phyloP scores from a whole-genome alignment of 2,329 filamentous ascomycete genomes.

The Tympanopsis confertula region DNA sequence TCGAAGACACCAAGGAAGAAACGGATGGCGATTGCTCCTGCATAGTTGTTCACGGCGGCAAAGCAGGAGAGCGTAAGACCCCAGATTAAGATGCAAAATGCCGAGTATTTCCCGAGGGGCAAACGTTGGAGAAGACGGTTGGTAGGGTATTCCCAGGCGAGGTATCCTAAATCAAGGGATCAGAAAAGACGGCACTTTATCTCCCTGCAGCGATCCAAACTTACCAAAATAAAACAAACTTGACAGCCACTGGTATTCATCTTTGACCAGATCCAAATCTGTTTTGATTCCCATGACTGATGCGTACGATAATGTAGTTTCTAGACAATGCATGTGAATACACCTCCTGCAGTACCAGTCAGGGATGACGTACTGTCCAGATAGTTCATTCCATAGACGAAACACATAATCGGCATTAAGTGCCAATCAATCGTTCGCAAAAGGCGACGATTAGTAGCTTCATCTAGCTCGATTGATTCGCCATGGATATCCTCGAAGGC shows the following conservation, averaged over 20 bases:
- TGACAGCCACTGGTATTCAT: neutral
- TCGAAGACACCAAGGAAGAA: slow-evolving; percentile 9
- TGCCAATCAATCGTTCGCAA: neutral
- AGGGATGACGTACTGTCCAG: neutral
- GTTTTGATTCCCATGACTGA: neutral
- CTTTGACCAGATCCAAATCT: neutral
- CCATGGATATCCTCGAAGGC: neutral
- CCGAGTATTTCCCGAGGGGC: slow-evolving; percentile 1
- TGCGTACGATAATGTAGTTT: slow-evolving; percentile 1
- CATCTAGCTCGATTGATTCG: neutral
- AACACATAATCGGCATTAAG: slow-evolving; percentile 1
- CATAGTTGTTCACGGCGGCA: slow-evolving; percentile 8
- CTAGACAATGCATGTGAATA: neutral
- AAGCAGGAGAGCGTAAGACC: neutral
- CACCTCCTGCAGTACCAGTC: neutral
- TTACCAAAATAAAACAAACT: slow-evolving; percentile 1
- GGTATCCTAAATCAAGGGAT: neutral
- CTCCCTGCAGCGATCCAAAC: neutral
- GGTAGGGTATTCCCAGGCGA: slow-evolving; percentile 1
- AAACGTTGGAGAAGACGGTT: neutral
- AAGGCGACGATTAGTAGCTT: neutral
- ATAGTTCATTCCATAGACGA: slow-evolving; percentile 1
- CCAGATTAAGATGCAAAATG: neutral
- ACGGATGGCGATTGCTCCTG: slow-evolving; percentile 7
- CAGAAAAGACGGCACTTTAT: neutral